A percentile compares a stretch with the other conserved stretches of the same genome.
Evolutionary conservation across 1,284 basidiomycete species (phyloP).

Genomic region (Vanrija humicola): DNA sequence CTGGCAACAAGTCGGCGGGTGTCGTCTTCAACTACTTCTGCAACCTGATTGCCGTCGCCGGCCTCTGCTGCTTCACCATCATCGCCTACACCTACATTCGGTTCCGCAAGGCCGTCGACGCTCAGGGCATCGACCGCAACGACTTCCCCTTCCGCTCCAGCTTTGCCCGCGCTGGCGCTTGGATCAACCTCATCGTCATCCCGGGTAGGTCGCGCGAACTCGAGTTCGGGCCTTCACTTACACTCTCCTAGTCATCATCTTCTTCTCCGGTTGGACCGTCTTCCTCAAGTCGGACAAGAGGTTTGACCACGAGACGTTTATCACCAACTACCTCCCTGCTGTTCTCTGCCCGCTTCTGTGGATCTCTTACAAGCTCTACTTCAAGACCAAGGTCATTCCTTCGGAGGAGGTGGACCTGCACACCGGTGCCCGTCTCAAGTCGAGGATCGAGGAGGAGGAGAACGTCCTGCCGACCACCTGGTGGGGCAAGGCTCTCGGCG

Average conservation of each 20-base stretch:
- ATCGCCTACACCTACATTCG: slow-evolving; percentile 74
- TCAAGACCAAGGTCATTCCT: slow-evolving; percentile 13
- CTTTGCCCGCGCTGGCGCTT: slow-evolving; percentile 3
- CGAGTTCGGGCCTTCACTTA: no score
- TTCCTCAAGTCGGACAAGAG: slow-evolving; percentile 12
- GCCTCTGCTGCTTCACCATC: slow-evolving; percentile 69
- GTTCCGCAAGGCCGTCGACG: slow-evolving; percentile 70
- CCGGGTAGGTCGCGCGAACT: background rate
- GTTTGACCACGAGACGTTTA: slow-evolving; percentile 7
- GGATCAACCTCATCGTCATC: slow-evolving; percentile 16
- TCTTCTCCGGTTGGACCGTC: slow-evolving; percentile 27
- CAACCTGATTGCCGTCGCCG: slow-evolving; percentile 58
- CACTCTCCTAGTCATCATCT: slow-evolving; percentile 10
- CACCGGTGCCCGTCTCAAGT: no score
- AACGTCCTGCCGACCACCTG: no score
- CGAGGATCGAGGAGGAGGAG: no score
- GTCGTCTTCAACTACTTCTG: slow-evolving; percentile 70
- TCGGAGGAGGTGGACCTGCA: slow-evolving; percentile 13
- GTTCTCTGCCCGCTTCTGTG: slow-evolving; percentile 69
- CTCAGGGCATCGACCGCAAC: slow-evolving; percentile 56
- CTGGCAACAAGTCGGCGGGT: slow-evolving; percentile 50
- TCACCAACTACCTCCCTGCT: slow-evolving; percentile 63
- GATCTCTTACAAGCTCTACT: slow-evolving; percentile 39
- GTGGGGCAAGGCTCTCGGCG: no score
- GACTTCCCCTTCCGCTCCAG: slow-evolving; percentile 16